Conservation (phyloP, 495 filamentous ascomycete species). For the Trichoderma orchidacearum region DNA sequence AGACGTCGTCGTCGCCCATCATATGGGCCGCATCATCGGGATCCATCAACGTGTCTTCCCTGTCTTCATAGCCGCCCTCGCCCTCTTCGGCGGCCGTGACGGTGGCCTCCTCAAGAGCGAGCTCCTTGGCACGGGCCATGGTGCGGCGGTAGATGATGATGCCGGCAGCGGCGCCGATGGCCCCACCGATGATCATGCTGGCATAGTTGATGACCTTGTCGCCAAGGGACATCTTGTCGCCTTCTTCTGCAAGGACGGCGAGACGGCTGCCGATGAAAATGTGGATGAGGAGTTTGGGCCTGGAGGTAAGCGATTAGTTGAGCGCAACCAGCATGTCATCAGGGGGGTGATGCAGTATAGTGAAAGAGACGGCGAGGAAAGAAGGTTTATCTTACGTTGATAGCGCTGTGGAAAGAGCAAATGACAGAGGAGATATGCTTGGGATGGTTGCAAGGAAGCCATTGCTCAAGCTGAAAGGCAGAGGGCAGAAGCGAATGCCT, state of each 20-base stretch:
- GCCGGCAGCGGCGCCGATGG: constrained; percentile 63
- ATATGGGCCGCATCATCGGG: constrained; percentile 24
- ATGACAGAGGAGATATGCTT: constrained; percentile 62
- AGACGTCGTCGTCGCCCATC: constrained; percentile 49
- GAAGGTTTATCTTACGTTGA: constrained; percentile 21
- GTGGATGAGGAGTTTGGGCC: constrained; percentile 81
- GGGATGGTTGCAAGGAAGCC: constrained; percentile 89
- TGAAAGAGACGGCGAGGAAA: no score
- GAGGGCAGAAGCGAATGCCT: constrained; percentile 86
- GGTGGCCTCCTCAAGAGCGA: constrained; percentile 65
- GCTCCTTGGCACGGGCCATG: constrained; percentile 65
- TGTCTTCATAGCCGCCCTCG: constrained; percentile 4
- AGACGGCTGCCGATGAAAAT: constrained; percentile 77
- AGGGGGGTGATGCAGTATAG: not conserved
- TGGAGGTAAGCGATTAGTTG: constrained; percentile 1
- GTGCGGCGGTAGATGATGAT: constrained; percentile 81
- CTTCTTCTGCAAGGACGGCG: constrained; percentile 52
- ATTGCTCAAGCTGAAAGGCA: constrained; percentile 92
- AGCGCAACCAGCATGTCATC: not conserved
- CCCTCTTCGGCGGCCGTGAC: constrained; percentile 21
- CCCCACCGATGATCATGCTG: constrained; percentile 55
- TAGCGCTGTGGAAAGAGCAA: constrained; percentile 67
- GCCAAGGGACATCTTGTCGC: constrained; percentile 46
- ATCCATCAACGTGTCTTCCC: constrained; percentile 13
- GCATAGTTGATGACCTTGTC: constrained; percentile 68